Evolutionary conservation across 306 rosid species (phyloP).

Genomic region (Morella rubra): DNA sequence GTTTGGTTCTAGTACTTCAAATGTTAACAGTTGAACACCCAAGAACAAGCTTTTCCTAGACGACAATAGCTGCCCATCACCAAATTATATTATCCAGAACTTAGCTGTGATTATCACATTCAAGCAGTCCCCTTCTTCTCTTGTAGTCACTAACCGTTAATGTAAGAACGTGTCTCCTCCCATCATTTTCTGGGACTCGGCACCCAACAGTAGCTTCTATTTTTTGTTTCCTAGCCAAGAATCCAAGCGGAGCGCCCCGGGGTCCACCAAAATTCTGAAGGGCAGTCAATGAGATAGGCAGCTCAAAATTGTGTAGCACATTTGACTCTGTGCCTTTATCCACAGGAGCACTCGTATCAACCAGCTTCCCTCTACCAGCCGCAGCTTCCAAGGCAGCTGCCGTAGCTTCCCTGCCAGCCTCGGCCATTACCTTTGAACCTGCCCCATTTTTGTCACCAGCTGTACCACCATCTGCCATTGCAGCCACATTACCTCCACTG

Average conservation of each 20-base stretch:
- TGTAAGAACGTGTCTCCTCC: slow-evolving; percentile 60
- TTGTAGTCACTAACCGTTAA: slow-evolving; percentile 81
- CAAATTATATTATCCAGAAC: not conserved
- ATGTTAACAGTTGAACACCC: not conserved
- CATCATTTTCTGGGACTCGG: slow-evolving; percentile 72
- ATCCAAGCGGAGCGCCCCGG: slow-evolving; percentile 70
- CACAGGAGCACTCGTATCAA: slow-evolving; percentile 83
- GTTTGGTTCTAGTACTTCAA: not conserved
- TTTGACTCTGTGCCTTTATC: slow-evolving; percentile 80
- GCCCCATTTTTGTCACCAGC: slow-evolving; percentile 30
- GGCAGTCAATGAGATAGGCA: slow-evolving; percentile 72
- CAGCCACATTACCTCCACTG: slow-evolving; percentile 39
- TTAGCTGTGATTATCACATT: not conserved
- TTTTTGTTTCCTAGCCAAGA: slow-evolving; percentile 68
- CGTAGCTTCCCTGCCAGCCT: slow-evolving; percentile 68
- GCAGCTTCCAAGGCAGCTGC: slow-evolving; percentile 89
- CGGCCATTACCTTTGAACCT: slow-evolving; percentile 23
- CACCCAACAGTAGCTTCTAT: slow-evolving; percentile 76
- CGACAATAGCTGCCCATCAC: not conserved
- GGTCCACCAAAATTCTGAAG: slow-evolving; percentile 87
- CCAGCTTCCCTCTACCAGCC: slow-evolving; percentile 86
- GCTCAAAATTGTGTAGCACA: slow-evolving; percentile 73
- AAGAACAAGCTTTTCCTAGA: not conserved
- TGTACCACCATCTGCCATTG: slow-evolving; percentile 36
- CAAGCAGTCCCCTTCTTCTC: slow-evolving; percentile 83